Conservation (phyloP, 179 eudicot genomes). For the Vitellaria paradoxa region DNA sequence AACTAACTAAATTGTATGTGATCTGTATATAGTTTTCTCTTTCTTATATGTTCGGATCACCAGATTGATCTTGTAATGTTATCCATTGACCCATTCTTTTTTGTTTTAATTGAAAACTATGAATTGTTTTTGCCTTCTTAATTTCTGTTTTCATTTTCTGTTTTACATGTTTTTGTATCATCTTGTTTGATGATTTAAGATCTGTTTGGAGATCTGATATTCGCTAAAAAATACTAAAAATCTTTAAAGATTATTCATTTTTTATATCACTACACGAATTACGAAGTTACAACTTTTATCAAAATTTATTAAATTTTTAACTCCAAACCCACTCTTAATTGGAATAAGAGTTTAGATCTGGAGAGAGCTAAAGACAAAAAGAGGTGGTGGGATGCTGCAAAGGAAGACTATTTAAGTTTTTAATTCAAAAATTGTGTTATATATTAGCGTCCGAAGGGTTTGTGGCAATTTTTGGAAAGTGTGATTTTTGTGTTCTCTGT, state of each 20-base stretch:
- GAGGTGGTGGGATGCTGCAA: conserved; percentile 16
- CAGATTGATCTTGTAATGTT: neutral
- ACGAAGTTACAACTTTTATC: too few species aligned
- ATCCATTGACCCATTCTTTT: neutral
- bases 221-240: neutral
- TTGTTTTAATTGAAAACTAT: neutral
- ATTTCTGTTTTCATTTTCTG: too few species aligned
- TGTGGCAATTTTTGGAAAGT: conserved; percentile 13
- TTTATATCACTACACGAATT: neutral
- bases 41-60: too few species aligned
- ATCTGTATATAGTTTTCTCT: too few species aligned
- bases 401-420: conserved; percentile 3
- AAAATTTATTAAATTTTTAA: too few species aligned
- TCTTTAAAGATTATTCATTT: neutral
- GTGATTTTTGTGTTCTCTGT: conserved; percentile 16
- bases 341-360: conserved; percentile 6
- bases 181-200: neutral
- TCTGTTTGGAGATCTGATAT: neutral
- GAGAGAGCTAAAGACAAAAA: conserved; percentile 1
- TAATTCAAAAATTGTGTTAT: conserved; percentile 5
- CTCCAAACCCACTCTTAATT: neutral
- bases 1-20: too few species aligned
- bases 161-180: neutral
- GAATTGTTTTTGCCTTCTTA: too few species aligned
- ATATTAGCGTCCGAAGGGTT: neutral